phyloP scores from a whole-genome alignment of 2,329 filamentous ascomycete species.

The Lachnellula willkommii region DNA sequence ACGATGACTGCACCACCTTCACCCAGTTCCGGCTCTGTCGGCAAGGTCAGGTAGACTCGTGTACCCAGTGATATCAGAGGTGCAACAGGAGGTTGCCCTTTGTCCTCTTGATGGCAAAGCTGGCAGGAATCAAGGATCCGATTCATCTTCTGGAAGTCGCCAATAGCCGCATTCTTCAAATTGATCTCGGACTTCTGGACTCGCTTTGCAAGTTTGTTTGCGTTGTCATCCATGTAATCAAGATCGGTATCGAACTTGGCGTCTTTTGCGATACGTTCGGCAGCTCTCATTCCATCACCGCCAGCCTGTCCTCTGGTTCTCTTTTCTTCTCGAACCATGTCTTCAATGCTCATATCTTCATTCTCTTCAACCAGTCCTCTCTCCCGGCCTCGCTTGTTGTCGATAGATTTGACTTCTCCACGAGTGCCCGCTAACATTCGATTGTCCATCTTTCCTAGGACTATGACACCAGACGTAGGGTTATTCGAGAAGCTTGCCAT shows the following conservation, averaged over 20 bases:
- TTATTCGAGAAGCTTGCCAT: conserved; percentile 55
- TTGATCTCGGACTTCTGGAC: conserved; percentile 85
- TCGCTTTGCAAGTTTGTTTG: conserved; percentile 76
- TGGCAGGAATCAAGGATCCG: conserved; percentile 80
- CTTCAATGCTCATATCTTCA: conserved; percentile 90
- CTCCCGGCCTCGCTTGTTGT: conserved; percentile 76
- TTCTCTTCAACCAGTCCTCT: conserved; percentile 84
- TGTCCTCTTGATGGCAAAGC: conserved; percentile 88
- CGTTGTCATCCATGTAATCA: conserved; percentile 97
- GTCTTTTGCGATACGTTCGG: conserved; percentile 92
- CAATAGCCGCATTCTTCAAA: conserved; percentile 80
- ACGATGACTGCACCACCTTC: conserved; percentile 82
- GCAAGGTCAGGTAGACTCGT: conserved; percentile 78
- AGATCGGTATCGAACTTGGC: conserved; percentile 84
- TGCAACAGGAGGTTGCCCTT: conserved; percentile 66
- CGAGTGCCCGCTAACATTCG: conserved; percentile 73
- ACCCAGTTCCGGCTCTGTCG: conserved; percentile 82
- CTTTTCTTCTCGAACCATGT: conserved; percentile 94
- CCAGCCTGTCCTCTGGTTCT: conserved; percentile 72
- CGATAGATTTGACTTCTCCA: conserved; percentile 69
- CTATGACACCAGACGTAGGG: conserved; percentile 61
- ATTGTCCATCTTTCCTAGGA: conserved; percentile 83
- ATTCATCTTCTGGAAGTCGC: conserved; percentile 86
- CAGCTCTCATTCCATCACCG: conserved; percentile 75
- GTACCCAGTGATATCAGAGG: conserved; percentile 83